Evolutionary conservation across 148 eudicot genomes (phyloP).

Genomic region (Chenopodium album): DNA sequence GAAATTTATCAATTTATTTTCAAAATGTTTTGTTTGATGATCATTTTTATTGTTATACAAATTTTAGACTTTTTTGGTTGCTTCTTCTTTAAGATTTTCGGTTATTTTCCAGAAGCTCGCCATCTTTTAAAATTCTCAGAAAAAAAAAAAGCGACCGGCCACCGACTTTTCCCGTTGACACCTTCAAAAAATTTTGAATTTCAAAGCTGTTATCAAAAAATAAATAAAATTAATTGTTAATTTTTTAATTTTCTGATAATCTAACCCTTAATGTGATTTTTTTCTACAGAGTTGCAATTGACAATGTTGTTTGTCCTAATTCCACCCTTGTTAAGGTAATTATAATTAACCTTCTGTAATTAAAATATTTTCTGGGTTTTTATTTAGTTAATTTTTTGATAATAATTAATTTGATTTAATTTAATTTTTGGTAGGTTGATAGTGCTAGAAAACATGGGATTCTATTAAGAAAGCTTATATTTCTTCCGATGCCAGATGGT

Average conservation of each 20-base stretch:
- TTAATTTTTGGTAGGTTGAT: constrained; percentile 46
- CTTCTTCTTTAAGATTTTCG: no score
- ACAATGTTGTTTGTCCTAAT: constrained; percentile 71
- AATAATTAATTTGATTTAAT: neutral
- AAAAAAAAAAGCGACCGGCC: neutral
- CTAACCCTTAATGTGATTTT: neutral
- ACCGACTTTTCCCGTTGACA: constrained; percentile 16
- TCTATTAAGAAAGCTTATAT: constrained; percentile 80
- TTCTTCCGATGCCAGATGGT: constrained; percentile 93
- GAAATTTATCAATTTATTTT: no score
- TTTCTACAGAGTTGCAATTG: constrained; percentile 70
- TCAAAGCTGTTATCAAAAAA: neutral
- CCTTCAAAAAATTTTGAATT: constrained; percentile 15
- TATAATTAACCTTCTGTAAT: neutral
- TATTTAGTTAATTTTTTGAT: neutral
- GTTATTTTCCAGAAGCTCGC: no score
- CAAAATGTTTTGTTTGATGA: no score
- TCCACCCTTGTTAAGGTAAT: constrained; percentile 81
- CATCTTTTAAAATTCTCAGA: no score
- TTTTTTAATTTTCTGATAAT: neutral
- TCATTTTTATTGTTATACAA: no score
- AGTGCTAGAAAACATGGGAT: constrained; percentile 86
- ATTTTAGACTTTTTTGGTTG: no score
- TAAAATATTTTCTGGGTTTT: neutral
- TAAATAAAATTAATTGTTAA: neutral